Percentiles rank a stretch among this genome's conserved stretches.
Conservation (phyloP, 352 stramenopile genomes). For the Phytophthora rubi region DNA sequence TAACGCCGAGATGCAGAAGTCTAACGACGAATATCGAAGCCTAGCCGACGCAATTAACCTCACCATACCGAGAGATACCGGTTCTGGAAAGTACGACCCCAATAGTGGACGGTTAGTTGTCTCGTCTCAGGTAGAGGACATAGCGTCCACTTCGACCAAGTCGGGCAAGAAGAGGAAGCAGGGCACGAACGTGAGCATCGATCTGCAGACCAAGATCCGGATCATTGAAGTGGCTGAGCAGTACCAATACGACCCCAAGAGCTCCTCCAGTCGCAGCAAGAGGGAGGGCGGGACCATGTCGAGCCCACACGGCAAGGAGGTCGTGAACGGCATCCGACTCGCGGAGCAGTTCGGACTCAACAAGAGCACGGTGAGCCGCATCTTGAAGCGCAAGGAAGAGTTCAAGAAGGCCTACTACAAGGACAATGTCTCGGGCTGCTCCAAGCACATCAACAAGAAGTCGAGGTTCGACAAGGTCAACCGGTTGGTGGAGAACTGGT, state of each 20-base stretch:
- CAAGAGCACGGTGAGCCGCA: constrained; percentile 85
- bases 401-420: constrained; percentile 90
- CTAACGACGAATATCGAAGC: constrained; percentile 53
- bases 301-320: constrained; percentile 37
- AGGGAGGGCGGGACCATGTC: constrained; percentile 22
- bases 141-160: constrained; percentile 19
- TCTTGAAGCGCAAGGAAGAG: constrained; percentile 88
- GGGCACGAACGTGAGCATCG: constrained; percentile 72
- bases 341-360: constrained; percentile 81
- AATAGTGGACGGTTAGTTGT: constrained; percentile 8
- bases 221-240: constrained; percentile 84
- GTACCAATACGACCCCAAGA: constrained; percentile 83
- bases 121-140: constrained; percentile 18
- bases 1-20: constrained; percentile 53
- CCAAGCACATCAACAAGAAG: constrained; percentile 90
- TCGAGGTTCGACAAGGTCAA: constrained; percentile 89
- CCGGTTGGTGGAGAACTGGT: constrained; percentile 83
- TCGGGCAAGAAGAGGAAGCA: constrained; percentile 63
- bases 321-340: constrained; percentile 78
- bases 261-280: constrained; percentile 41
- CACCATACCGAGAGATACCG: constrained; percentile 18
- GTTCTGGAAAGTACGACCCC: constrained; percentile 12
- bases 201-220: constrained; percentile 86
- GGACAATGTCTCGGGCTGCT: constrained; percentile 83
- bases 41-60: constrained; percentile 44